These are phyloP conservation scores for Xylaria grammica DNA, from an alignment of 495 filamentous ascomycete genomes.

Conservation along the genomic window DNA sequence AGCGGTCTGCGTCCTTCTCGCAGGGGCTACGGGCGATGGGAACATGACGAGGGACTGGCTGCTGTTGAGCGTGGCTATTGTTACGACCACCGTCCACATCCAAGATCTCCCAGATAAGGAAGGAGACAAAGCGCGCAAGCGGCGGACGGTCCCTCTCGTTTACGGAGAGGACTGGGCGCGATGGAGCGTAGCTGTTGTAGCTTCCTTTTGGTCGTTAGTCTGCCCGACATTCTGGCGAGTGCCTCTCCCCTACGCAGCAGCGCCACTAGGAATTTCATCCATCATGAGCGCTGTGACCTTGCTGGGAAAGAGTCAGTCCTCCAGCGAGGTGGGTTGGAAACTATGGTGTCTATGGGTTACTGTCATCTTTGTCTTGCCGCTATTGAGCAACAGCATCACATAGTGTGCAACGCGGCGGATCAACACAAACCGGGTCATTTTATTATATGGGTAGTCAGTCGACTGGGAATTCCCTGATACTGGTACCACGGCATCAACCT, in stretches of 20 bases:
- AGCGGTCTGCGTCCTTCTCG: constrained; percentile 15
- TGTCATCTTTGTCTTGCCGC: constrained; percentile 18
- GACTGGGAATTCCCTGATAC: no score
- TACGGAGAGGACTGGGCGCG: constrained; percentile 47
- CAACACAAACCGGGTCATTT: no score
- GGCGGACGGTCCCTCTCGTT: constrained; percentile 46
- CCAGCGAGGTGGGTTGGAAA: constrained; percentile 27
- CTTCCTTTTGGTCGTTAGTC: constrained; percentile 47
- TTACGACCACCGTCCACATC: constrained; percentile 50
- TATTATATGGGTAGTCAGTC: no score
- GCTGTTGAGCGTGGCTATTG: constrained; percentile 40
- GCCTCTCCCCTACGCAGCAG: background rate
- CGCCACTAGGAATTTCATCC: background rate
- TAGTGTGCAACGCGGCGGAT: no score
- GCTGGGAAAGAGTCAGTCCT: constrained; percentile 29
- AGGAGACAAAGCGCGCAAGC: constrained; percentile 47
- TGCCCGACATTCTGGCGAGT: constrained; percentile 45
- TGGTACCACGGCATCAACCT: no score
- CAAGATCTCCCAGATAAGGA: constrained; percentile 53
- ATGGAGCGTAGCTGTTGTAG: constrained; percentile 38
- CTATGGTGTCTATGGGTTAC: constrained; percentile 32
- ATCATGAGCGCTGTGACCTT: constrained; percentile 20
- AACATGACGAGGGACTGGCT: constrained; percentile 42
- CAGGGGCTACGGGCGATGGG: background rate
- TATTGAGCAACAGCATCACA: no score